Base-by-base conservation (phyloP, 352 stramenopile genomes). In the Aphanomyces stellatus region DNA sequence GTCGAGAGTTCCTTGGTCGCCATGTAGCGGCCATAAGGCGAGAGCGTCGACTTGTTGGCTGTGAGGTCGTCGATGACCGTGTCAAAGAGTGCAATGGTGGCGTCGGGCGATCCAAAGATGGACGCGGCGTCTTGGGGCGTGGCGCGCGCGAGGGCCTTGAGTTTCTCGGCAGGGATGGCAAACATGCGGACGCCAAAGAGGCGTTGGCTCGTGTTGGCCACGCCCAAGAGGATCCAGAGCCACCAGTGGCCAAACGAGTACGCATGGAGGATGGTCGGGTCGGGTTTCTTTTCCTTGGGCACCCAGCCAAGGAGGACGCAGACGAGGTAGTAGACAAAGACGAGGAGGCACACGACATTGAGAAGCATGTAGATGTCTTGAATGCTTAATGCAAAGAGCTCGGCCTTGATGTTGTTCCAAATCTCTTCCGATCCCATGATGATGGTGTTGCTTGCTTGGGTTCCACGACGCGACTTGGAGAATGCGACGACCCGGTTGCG, bases 171-270 rank as follows among this genome's bases (percentile, higher is more conserved):
- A 3, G 60, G 60, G 34, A 67, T 34, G 27, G 60, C 37, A 59
- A 67, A 67, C 17, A 67, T 34, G 8, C n/a, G 57, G 30, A 57
- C 17, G 15, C 49, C 33, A 59, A 67, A 59, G 15, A 67, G 28
- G 4, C 60, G 60, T 17, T 57, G n/a, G 10, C 28, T 46, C 31
- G 57, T 22, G 7, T 51, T 43, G 19, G 60, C 60, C n/a, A 34
- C 17, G 6, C 37, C 60, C 3, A 67, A 33, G 10, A 67, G 41
- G 22, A 53, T 48, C 19, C 48, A 41, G 30, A 67, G 31, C 60
- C 60, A 67, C 60, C 60, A 67, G 60, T 67, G 60, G 19, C n/a
- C n/a, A 25, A 67, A 67, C 24, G 37, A 46, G 33, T 67, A 67
- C 34, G 60, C 24, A 7, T 33, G 24, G 3, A 67, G 22, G 8